Percentiles rank a stretch among this genome's conserved stretches.
These are phyloP conservation scores for Syzygium syzygioides DNA, from an alignment of 441 rosid genomes.

Conservation along the genomic window DNA sequence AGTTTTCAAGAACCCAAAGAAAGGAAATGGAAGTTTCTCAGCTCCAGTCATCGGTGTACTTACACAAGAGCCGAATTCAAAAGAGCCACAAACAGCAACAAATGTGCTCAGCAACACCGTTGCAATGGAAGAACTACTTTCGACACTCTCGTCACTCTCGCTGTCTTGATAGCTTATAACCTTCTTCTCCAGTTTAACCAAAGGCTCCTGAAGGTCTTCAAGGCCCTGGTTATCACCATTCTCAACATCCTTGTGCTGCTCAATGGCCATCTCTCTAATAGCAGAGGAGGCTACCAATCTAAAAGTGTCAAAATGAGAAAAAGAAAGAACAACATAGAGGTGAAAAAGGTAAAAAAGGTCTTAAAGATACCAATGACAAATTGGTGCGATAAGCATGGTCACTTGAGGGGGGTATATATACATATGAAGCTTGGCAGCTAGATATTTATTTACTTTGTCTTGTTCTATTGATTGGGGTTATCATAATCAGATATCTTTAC, in stretches of 20 bases:
- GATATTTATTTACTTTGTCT: slow-evolving; percentile 5
- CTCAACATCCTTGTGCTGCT: slow-evolving; percentile 38
- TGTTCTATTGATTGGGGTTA: neutral
- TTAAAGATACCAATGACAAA: neutral
- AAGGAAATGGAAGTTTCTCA: neutral
- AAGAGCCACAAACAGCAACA: slow-evolving; percentile 89
- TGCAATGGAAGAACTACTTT: slow-evolving; percentile 30
- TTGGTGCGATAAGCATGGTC: neutral
- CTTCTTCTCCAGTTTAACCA: slow-evolving; percentile 23
- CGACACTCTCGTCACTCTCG: slow-evolving; percentile 1
- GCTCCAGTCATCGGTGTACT: slow-evolving; percentile 20
- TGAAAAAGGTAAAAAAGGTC: neutral
- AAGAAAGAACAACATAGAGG: neutral
- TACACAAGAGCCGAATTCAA: slow-evolving; percentile 88
- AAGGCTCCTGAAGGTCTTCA: slow-evolving; percentile 45
- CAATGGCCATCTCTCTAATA: slow-evolving; percentile 34
- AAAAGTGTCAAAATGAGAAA: slow-evolving; percentile 3
- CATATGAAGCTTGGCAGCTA: neutral
- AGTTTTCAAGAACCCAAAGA: neutral
- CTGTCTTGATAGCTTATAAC: slow-evolving; percentile 16
- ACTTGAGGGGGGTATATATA: neutral
- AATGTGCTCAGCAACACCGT: slow-evolving; percentile 73
- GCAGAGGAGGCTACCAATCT: neutral
- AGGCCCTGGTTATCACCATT: slow-evolving; percentile 32
- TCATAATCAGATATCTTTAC: neutral